Evolutionary conservation across 1,284 basidiomycete genomes (phyloP).

Genomic region (Pterula multifida): DNA sequence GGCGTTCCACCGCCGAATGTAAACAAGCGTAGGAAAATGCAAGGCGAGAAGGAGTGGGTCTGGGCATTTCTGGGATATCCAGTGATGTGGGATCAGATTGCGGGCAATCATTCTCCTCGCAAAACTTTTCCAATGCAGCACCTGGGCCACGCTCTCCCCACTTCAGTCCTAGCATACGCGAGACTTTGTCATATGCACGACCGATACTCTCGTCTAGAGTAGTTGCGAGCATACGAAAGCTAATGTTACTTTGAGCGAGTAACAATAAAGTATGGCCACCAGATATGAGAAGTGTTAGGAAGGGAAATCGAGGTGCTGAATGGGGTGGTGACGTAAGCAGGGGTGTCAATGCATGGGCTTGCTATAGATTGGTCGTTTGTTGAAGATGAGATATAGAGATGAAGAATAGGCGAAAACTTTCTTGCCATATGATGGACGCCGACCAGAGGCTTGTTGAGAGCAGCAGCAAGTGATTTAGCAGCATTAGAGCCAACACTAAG

Average conservation of each 20-base stretch:
- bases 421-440: slow-evolving; percentile 91
- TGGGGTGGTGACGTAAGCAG: slow-evolving; percentile 49
- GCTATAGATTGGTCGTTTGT: slow-evolving; percentile 34
- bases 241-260: slow-evolving; percentile 45
- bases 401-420: not conserved
- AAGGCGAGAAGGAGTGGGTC: slow-evolving; percentile 41
- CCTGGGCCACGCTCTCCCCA: slow-evolving; percentile 58
- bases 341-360: slow-evolving; percentile 88
- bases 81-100: not conserved
- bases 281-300: slow-evolving; percentile 77
- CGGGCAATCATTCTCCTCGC: slow-evolving; percentile 17
- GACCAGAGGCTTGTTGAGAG: slow-evolving; percentile 65
- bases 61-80: not conserved
- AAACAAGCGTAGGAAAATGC: slow-evolving; percentile 72
- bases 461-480: slow-evolving; percentile 73
- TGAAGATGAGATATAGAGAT: slow-evolving; percentile 1
- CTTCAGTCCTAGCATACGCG: slow-evolving; percentile 53
- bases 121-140: slow-evolving; percentile 67
- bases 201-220: slow-evolving; percentile 74
- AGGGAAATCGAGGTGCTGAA: slow-evolving; percentile 62
- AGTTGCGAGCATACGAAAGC: slow-evolving; percentile 65
- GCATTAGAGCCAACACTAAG: slow-evolving; percentile 68
- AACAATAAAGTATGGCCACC: slow-evolving; percentile 88
- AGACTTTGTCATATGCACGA: slow-evolving; percentile 70
- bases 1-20: slow-evolving; percentile 51